phyloP scores from a whole-genome alignment of 441 rosid genomes.

The Arabidopsis hybrid region DNA sequence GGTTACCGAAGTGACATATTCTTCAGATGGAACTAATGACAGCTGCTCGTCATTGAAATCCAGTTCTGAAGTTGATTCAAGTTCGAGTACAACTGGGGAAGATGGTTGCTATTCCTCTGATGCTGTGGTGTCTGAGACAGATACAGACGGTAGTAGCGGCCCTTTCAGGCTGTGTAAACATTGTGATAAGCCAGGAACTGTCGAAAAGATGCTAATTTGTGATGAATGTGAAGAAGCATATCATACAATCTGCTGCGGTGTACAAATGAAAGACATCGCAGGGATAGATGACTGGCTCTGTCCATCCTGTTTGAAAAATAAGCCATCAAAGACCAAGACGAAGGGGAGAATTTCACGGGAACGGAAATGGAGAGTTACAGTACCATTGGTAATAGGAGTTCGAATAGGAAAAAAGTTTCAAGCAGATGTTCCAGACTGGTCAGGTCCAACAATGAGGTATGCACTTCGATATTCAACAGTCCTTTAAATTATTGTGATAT shows the following conservation, averaged over 20 bases:
- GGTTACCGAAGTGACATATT: slow-evolving; percentile 36
- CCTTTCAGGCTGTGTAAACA: slow-evolving; percentile 64
- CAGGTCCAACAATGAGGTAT: slow-evolving; percentile 66
- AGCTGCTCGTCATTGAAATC: slow-evolving; percentile 78
- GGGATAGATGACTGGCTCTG: slow-evolving; percentile 83
- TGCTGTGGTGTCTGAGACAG: slow-evolving; percentile 48
- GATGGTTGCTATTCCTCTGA: slow-evolving; percentile 79
- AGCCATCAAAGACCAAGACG: slow-evolving; percentile 50
- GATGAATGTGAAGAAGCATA: slow-evolving; percentile 87
- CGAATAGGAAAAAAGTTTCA: slow-evolving; percentile 91
- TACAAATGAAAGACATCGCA: slow-evolving; percentile 57
- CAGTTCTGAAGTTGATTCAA: slow-evolving; percentile 58
- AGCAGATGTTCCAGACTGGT: slow-evolving; percentile 90
- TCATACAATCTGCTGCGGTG: slow-evolving; percentile 79
- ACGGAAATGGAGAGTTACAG: slow-evolving; percentile 57
- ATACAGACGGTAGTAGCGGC: slow-evolving; percentile 42
- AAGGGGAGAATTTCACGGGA: slow-evolving; percentile 49
- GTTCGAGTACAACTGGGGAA: slow-evolving; percentile 53
- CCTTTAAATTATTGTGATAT: slow-evolving; percentile 6
- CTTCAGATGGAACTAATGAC: slow-evolving; percentile 66
- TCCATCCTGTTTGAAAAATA: slow-evolving; percentile 69
- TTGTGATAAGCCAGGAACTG: slow-evolving; percentile 62
- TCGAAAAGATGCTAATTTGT: slow-evolving; percentile 75
- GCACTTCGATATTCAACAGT: slow-evolving; percentile 39
- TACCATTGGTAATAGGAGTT: slow-evolving; percentile 56